These are phyloP conservation scores for Calocybe gangraenosa DNA, from an alignment of 768 basidiomycete species.

Conservation along the genomic window DNA sequence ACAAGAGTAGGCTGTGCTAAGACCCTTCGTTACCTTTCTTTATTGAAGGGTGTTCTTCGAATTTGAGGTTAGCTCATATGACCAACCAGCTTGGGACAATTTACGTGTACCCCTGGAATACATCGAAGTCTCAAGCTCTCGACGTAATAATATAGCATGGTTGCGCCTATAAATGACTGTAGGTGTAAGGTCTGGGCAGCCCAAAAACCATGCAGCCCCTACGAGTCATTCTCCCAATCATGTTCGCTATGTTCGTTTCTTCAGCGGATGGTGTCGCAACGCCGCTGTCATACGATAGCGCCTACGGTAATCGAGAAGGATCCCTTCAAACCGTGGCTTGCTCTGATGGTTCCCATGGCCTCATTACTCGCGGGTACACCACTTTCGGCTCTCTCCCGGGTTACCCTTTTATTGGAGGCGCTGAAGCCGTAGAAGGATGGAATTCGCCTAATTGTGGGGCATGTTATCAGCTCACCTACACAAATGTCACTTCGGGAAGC, in stretches of 20 bases:
- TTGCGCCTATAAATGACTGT: too few species aligned
- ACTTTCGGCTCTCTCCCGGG: slow-evolving; percentile 43
- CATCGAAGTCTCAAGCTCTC: too few species aligned
- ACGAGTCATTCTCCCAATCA: slow-evolving; percentile 17
- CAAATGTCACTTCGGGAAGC: slow-evolving; percentile 14
- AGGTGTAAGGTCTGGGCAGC: too few species aligned
- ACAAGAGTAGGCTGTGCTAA: too few species aligned
- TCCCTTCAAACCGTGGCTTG: slow-evolving; percentile 40
- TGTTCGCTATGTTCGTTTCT: slow-evolving; percentile 14
- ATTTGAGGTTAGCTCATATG: not conserved
- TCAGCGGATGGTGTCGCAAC: slow-evolving; percentile 8
- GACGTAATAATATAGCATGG: too few species aligned
- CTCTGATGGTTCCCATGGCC: slow-evolving; percentile 44
- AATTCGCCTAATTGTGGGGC: slow-evolving; percentile 46
- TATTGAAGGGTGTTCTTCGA: too few species aligned
- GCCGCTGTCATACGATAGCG: slow-evolving; percentile 29
- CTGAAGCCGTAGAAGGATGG: slow-evolving; percentile 36
- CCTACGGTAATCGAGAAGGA: slow-evolving; percentile 30
- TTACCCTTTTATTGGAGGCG: slow-evolving; percentile 53
- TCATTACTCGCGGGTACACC: slow-evolving; percentile 32
- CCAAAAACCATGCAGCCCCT: slow-evolving; percentile 28
- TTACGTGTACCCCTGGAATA: not conserved
- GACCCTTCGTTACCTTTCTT: too few species aligned
- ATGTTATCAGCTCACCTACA: slow-evolving; percentile 49
- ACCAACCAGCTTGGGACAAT: not conserved